Conservation (phyloP, 768 basidiomycete genomes). For the Leccinum pellstonianum region DNA sequence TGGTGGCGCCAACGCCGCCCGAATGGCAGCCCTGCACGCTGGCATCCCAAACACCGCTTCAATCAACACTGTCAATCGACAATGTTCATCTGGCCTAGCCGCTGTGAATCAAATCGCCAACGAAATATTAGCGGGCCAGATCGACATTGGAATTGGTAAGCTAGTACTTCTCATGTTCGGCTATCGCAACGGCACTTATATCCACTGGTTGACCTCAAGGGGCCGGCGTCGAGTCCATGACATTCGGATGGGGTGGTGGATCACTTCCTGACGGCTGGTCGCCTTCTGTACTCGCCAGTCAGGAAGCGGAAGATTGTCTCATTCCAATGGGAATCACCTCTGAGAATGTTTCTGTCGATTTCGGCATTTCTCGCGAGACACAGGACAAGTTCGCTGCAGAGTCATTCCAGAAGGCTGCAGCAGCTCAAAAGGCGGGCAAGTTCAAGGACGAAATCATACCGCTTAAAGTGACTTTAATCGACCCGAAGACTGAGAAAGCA, state of each 20-base stretch:
- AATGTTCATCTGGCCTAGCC: constrained; percentile 86
- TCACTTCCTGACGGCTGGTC: constrained; percentile 59
- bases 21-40: constrained; percentile 84
- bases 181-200: constrained; percentile 2
- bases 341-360: constrained; percentile 87
- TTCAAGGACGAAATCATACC: constrained; percentile 86
- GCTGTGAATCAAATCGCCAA: constrained; percentile 82
- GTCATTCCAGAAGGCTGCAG: constrained; percentile 83
- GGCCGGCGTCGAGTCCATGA: constrained; percentile 91
- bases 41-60: constrained; percentile 78
- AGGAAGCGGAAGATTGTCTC: constrained; percentile 77
- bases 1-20: constrained; percentile 77
- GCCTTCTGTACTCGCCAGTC: constrained; percentile 59
- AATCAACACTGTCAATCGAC: constrained; percentile 83
- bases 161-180: constrained; percentile 1
- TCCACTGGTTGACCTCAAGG: constrained; percentile 39
- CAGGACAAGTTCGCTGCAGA: constrained; percentile 85
- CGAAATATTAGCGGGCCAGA: constrained; percentile 74
- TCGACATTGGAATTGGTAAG: constrained; percentile 86
- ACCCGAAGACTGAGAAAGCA: constrained; percentile 73
- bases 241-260: constrained; percentile 64
- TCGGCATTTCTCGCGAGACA: constrained; percentile 64
- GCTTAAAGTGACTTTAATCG: constrained; percentile 63
- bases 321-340: constrained; percentile 92
- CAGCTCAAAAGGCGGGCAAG: constrained; percentile 75